Evolutionary conservation across 495 filamentous ascomycete species (phyloP).

Genomic region (Penicillium silybi): DNA sequence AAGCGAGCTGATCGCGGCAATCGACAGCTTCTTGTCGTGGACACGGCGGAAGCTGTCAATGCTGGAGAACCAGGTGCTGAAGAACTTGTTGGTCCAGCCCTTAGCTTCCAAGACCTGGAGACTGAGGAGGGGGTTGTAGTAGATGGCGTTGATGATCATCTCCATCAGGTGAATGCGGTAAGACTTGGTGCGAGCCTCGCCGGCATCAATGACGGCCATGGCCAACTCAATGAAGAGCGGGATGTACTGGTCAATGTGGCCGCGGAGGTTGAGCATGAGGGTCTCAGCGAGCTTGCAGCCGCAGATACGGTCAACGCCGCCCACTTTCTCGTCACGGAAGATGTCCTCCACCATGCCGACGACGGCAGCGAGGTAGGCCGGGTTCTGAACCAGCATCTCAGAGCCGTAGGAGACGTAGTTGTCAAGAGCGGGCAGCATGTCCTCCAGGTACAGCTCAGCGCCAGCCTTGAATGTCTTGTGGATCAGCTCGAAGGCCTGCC

Average conservation of each 20-base stretch:
- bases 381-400: slow-evolving; percentile 71
- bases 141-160: slow-evolving; percentile 97
- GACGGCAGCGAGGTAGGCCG: slow-evolving; percentile 79
- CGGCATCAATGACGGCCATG: slow-evolving; percentile 71
- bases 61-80: slow-evolving; percentile 94
- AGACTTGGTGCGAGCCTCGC: slow-evolving; percentile 73
- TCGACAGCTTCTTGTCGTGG: slow-evolving; percentile 97
- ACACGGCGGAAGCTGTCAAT: slow-evolving; percentile 92
- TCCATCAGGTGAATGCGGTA: slow-evolving; percentile 97
- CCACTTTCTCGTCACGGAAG: slow-evolving; percentile 81
- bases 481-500: slow-evolving; percentile 94
- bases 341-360: slow-evolving; percentile 77
- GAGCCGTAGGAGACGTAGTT: slow-evolving; percentile 94
- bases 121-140: slow-evolving; percentile 85
- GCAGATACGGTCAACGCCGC: slow-evolving; percentile 92
- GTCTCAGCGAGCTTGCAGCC: slow-evolving; percentile 98
- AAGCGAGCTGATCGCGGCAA: slow-evolving; percentile 84
- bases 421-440: slow-evolving; percentile 96
- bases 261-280: slow-evolving; percentile 91
- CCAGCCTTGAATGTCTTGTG: slow-evolving; percentile 96
- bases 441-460: slow-evolving; percentile 95
- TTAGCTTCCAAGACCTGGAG: slow-evolving; percentile 85
- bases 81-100: slow-evolving; percentile 98
- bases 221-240: slow-evolving; percentile 83
- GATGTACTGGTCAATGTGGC: slow-evolving; percentile 81